phyloP scores from a whole-genome alignment of 2,329 filamentous ascomycete genomes.

The Atkinsonella hypoxylon region DNA sequence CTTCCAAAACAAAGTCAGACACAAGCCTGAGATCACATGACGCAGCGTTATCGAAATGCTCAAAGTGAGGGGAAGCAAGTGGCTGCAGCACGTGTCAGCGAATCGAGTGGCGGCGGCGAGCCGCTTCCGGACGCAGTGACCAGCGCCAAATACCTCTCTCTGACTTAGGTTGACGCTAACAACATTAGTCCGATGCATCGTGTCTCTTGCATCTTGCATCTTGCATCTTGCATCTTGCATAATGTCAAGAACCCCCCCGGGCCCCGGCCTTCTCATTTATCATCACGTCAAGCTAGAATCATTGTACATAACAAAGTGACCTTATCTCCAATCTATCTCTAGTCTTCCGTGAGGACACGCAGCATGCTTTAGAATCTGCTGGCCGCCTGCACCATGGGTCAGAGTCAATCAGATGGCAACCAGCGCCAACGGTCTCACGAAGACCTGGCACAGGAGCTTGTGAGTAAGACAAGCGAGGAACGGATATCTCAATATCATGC shows the following conservation, averaged over 20 bases:
- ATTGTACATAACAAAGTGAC: too few relatives aligned
- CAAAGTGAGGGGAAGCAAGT: background rate
- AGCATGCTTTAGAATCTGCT: constrained; percentile 13
- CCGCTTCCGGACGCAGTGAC: background rate
- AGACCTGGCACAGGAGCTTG: constrained; percentile 38
- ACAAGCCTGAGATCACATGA: background rate
- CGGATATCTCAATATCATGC: background rate
- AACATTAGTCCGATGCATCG: background rate
- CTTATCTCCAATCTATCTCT: background rate
- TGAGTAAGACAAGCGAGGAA: constrained; percentile 18
- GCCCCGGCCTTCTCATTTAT: too few relatives aligned
- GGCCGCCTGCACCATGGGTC: constrained; percentile 33
- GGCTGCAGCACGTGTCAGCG: background rate
- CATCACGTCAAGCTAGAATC: too few relatives aligned
- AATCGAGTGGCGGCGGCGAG: background rate
- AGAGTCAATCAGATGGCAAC: constrained; percentile 35
- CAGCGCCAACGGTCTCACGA: constrained; percentile 35
- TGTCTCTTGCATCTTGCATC: background rate
- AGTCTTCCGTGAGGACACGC: background rate
- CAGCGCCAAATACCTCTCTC: background rate
- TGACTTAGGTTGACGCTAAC: background rate
- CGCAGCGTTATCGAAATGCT: too few relatives aligned
- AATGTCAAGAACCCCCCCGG: too few relatives aligned
- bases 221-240: background rate
- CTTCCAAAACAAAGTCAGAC: too few relatives aligned